A percentile compares a stretch with the other conserved stretches of the same genome.
Conservation (phyloP, 805 yeast species). For the Wickerhamiella nectarea region DNA sequence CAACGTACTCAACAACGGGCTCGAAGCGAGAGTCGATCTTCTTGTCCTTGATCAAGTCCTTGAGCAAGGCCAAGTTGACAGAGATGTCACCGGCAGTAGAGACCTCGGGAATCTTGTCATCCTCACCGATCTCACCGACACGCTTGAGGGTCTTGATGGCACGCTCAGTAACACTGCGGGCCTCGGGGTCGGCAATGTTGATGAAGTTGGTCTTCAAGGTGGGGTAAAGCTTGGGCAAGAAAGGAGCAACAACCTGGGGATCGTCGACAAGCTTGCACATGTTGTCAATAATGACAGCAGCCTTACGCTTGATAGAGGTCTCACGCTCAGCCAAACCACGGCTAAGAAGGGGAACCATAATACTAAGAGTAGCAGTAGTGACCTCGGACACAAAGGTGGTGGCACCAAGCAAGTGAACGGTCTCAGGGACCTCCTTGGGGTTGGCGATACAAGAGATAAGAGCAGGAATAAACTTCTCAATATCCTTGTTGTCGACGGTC, state of each 20-base stretch:
- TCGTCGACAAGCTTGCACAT: slow-evolving; percentile 99
- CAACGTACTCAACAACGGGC: slow-evolving; percentile 64
- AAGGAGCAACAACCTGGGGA: slow-evolving; percentile 99
- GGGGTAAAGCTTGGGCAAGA: slow-evolving; percentile 90
- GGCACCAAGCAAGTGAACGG: slow-evolving; percentile 98
- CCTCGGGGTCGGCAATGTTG: slow-evolving; percentile 99
- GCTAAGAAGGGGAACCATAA: slow-evolving; percentile 96
- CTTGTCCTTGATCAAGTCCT: slow-evolving; percentile 55
- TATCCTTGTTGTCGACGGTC: slow-evolving; percentile 99
- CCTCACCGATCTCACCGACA: slow-evolving; percentile 92
- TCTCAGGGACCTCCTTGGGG: slow-evolving; percentile 97
- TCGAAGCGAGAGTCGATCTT: slow-evolving; percentile 60
- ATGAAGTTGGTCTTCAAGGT: slow-evolving; percentile 86
- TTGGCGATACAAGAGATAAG: slow-evolving; percentile 92
- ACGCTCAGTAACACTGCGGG: slow-evolving; percentile 95
- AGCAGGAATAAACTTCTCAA: slow-evolving; percentile 96
- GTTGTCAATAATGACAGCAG: slow-evolving; percentile 99
- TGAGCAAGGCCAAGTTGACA: slow-evolving; percentile 75
- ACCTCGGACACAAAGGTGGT: slow-evolving; percentile 99
- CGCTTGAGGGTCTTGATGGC: slow-evolving; percentile 95
- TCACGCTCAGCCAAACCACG: slow-evolving; percentile 99
- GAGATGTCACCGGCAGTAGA: slow-evolving; percentile 96
- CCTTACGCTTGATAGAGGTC: slow-evolving; percentile 97
- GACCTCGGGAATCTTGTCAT: slow-evolving; percentile 87
- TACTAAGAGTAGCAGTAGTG: slow-evolving; percentile 97